Evolutionary conservation across 352 stramenopile species (phyloP).

Genomic region (Saprolegnia diclina): DNA sequence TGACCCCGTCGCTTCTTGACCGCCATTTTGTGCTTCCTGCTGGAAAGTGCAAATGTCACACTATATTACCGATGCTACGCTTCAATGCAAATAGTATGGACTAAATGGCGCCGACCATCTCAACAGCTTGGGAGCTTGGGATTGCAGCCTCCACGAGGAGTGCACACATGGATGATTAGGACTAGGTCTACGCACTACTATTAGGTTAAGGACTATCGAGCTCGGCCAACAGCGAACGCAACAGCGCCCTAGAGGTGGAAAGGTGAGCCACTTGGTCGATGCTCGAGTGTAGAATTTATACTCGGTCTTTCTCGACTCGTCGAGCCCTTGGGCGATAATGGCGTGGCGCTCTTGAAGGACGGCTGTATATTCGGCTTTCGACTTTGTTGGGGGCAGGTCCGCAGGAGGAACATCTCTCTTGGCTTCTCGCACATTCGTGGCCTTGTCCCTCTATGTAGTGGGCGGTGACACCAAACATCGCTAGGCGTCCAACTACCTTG

Average conservation of each 20-base stretch:
- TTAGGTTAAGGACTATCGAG: background rate
- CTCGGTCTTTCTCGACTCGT: background rate
- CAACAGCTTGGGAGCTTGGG: no score
- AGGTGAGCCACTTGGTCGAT: background rate
- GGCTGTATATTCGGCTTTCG: background rate
- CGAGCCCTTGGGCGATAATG: background rate
- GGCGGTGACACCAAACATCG: background rate
- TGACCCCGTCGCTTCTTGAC: background rate
- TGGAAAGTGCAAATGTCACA: background rate
- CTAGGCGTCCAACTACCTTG: no score
- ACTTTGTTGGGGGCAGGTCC: background rate
- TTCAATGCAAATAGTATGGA: no score
- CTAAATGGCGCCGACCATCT: no score
- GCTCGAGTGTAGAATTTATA: background rate
- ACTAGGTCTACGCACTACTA: background rate
- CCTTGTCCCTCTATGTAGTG: background rate
- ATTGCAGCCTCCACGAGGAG: no score
- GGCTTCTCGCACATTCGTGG: background rate
- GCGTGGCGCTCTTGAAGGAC: background rate
- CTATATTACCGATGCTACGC: no score
- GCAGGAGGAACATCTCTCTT: background rate
- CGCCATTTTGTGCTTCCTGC: conserved; percentile 1
- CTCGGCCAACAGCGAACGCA: background rate
- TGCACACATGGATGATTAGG: background rate
- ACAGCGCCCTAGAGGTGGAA: background rate